These are phyloP conservation scores for Paecilomyces variotii DNA, from an alignment of 2,329 filamentous ascomycete genomes.

Conservation along the genomic window DNA sequence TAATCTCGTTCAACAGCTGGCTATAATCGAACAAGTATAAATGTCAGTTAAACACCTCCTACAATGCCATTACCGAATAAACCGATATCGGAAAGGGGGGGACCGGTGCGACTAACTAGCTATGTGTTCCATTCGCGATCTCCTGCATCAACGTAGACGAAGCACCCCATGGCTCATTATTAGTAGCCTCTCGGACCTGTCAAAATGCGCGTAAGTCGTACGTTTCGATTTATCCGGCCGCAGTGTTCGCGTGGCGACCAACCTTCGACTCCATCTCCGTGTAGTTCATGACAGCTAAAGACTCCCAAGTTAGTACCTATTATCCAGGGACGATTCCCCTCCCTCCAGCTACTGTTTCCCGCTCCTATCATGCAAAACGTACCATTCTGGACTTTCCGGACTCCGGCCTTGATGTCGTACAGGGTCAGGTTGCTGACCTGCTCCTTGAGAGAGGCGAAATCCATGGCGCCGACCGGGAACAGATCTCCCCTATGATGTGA, in stretches of 20 bases:
- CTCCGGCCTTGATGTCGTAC: constrained; percentile 91
- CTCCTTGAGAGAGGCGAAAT: constrained; percentile 76
- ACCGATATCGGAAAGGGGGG: neutral
- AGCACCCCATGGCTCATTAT: constrained; percentile 96
- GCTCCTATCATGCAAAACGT: constrained; percentile 21
- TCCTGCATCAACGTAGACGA: constrained; percentile 87
- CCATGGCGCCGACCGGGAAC: constrained; percentile 50
- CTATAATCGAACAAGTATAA: constrained; percentile 40
- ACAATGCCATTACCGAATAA: constrained; percentile 6
- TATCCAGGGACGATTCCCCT: neutral
- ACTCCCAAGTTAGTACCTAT: neutral
- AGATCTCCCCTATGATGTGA: constrained; percentile 4
- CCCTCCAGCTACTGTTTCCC: neutral
- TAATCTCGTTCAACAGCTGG: constrained; percentile 96
- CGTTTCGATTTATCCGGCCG: neutral
- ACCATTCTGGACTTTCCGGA: constrained; percentile 97
- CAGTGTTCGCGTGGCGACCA: constrained; percentile 9
- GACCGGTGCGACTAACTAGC: constrained; percentile 67
- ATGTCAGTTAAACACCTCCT: constrained; percentile 5
- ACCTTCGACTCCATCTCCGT: constrained; percentile 80
- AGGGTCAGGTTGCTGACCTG: constrained; percentile 85
- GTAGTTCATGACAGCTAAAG: constrained; percentile 88
- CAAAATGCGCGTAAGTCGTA: constrained; percentile 14
- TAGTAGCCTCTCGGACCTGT: constrained; percentile 92
- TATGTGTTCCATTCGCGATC: constrained; percentile 95